Percentiles rank a stretch among this genome's conserved stretches.
These are phyloP conservation scores for Saturnispora sekii DNA, from an alignment of 805 yeast species.

Conservation along the genomic window DNA sequence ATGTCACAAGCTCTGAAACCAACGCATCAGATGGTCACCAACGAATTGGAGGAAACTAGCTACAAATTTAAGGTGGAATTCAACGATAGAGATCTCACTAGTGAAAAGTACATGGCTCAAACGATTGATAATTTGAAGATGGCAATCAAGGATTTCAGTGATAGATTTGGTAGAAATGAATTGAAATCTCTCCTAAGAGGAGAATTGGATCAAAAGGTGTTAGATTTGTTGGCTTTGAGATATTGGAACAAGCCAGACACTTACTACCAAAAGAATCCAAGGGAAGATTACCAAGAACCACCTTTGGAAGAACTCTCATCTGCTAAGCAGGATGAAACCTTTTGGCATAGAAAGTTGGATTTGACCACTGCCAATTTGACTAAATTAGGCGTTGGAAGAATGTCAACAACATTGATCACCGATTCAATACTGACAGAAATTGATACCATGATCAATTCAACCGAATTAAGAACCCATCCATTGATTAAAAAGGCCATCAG, in stretches of 20 bases:
- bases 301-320: constrained; percentile 46
- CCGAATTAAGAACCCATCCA: constrained; percentile 80
- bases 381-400: constrained; percentile 87
- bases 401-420: constrained; percentile 75
- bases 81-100: constrained; percentile 88
- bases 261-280: constrained; percentile 13
- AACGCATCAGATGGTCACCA: constrained; percentile 74
- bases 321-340: constrained; percentile 55
- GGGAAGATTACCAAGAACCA: constrained; percentile 32
- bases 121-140: constrained; percentile 81
- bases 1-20: constrained; percentile 88
- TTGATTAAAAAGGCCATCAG: constrained; percentile 69
- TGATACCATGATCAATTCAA: constrained; percentile 58
- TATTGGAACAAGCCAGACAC: constrained; percentile 75
- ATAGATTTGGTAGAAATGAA: constrained; percentile 73
- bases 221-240: constrained; percentile 78
- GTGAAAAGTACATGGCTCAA: constrained; percentile 88
- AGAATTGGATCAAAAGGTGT: constrained; percentile 80
- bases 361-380: constrained; percentile 76
- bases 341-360: constrained; percentile 85
- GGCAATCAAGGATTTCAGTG: constrained; percentile 79
- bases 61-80: constrained; percentile 94
- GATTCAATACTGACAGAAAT: constrained; percentile 73
- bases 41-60: constrained; percentile 86
- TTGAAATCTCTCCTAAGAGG: constrained; percentile 67